These are phyloP conservation scores for Mycena olivaceomarginata DNA, from an alignment of 768 basidiomycete genomes.

Conservation along the genomic window DNA sequence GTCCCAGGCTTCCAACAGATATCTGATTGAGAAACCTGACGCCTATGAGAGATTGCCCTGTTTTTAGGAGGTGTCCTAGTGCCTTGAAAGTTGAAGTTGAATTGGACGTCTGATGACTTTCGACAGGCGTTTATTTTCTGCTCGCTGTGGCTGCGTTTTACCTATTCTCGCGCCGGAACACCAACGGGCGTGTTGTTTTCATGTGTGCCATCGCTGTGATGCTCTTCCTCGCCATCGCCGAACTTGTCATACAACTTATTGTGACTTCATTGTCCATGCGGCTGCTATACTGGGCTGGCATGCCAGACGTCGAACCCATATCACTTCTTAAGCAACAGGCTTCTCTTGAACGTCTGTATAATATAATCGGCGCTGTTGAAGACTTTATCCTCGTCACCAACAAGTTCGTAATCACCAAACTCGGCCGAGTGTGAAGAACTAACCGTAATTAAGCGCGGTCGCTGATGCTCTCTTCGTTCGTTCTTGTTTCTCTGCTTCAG, in stretches of 20 bases:
- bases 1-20: background rate
- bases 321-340: background rate
- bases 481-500: background rate
- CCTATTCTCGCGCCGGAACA: constrained; percentile 13
- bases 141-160: constrained; percentile 13
- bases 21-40: background rate
- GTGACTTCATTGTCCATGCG: background rate
- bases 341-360: background rate
- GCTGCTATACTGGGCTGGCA: background rate
- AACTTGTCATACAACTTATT: background rate
- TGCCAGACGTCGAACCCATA: background rate
- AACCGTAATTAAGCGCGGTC: constrained; percentile 9
- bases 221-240: constrained; percentile 16
- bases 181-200: constrained; percentile 11
- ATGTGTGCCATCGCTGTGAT: constrained; percentile 17
- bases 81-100: too few species aligned
- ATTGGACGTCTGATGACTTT: too few species aligned
- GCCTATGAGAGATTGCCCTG: background rate
- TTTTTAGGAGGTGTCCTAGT: constrained; percentile 11
- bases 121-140: constrained; percentile 13
- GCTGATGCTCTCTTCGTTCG: constrained; percentile 33
- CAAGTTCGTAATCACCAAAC: constrained; percentile 14
- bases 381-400: constrained; percentile 17
- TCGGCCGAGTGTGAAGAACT: background rate
- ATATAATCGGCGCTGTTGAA: background rate